Conservation (phyloP, 805 yeast genomes). For the Zygosaccharomyces gambellarensis region DNA sequence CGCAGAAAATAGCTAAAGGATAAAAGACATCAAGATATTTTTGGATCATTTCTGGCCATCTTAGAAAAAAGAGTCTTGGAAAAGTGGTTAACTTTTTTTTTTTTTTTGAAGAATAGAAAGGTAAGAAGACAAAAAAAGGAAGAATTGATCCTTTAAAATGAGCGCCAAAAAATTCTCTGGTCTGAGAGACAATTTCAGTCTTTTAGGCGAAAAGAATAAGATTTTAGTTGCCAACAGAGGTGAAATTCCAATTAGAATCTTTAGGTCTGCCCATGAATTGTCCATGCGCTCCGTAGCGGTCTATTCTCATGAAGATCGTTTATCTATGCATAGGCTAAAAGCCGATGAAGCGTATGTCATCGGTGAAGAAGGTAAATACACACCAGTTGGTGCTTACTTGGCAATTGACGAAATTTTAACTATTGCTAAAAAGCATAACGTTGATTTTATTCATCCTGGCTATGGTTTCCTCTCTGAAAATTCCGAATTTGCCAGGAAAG, state of each 20-base stretch:
- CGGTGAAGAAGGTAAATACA: conserved; percentile 81
- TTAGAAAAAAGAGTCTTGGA: not conserved
- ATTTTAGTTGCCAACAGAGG: conserved; percentile 81
- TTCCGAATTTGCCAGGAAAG: conserved; percentile 89
- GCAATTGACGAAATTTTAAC: conserved; percentile 91
- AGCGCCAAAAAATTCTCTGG: conserved; percentile 26
- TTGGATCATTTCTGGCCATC: not conserved
- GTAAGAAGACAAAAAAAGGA: not conserved
- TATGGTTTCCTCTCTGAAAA: conserved; percentile 89
- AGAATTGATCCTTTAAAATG: conserved; percentile 5
- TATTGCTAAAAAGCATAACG: conserved; percentile 74
- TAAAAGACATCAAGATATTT: not conserved
- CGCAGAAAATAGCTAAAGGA: not conserved
- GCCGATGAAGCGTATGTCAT: conserved; percentile 92
- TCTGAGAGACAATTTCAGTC: conserved; percentile 32
- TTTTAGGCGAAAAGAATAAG: conserved; percentile 44
- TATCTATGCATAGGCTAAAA: conserved; percentile 91
- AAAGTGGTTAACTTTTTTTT: not conserved
- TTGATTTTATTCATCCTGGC: conserved; percentile 89
- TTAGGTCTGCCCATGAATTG: conserved; percentile 95
- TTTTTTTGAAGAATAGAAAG: not conserved
- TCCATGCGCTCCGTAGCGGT: conserved; percentile 97
- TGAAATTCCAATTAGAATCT: conserved; percentile 81
- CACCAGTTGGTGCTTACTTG: conserved; percentile 94
- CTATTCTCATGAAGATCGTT: conserved; percentile 91